Evolutionary conservation across 768 basidiomycete genomes (phyloP), one percentile per base, ranked within the genome.

Genomic region (Omphalotus guepiniiformis): DNA sequence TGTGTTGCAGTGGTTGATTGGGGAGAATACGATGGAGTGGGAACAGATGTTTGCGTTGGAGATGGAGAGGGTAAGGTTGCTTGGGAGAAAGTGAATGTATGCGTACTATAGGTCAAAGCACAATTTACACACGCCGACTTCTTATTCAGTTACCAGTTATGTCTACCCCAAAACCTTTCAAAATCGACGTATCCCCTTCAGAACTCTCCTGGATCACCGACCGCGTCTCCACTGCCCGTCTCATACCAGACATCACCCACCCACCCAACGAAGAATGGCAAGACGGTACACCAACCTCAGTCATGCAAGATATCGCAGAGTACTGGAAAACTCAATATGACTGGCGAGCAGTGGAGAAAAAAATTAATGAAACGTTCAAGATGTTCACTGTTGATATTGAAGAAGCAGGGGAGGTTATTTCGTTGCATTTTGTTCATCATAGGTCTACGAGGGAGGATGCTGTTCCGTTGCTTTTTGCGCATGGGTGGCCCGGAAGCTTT

Each of bases 381-480:
- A 74, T 76, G 69, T 80, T 73, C 58, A 78, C 73, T 2, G 58
- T 67, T n/a, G 73, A 78, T 42, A 67, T 80, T 38, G 59, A 67
- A 2, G 73, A 77, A 28, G 69, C 61, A 2, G 69, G 68, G 42
- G 76, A 68, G 12, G 57, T 63, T 4, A 61, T 81, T 35, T 73
- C 76, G 28, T 60, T 80, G 4, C 79, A 82, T 51, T 80, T 75
- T 50, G 69, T 79, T 2, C 78, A 80, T 57, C 65, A 75, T 51
- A 65, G 62, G 51, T 77, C 77, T 54, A 51, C 52, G 18, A 42
- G 58, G 3, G 32, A 47, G 1, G 61, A 68, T 34, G 76, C 79
- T 0, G 68, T 80, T 21, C 78, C 79, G 1, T 60, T 82, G 16
- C 59, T 80, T n/a, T 79, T 75, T 54, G 67, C 73, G 11, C 79